phyloP scores from a whole-genome alignment of 306 rosid genomes.

The Sophora flavescens region DNA sequence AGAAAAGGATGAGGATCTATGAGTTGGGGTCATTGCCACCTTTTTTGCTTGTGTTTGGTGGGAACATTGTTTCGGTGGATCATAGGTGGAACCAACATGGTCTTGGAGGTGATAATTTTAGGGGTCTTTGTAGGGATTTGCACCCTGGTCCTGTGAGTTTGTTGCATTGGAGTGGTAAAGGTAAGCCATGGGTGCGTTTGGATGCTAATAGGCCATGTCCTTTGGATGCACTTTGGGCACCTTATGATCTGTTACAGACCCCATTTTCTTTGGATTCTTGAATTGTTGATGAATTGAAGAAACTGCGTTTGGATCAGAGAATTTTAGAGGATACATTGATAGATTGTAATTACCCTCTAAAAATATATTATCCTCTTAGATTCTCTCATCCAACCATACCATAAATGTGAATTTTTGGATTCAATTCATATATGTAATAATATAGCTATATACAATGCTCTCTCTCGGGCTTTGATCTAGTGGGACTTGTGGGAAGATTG shows the following conservation, averaged over 20 bases:
- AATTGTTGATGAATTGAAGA: neutral
- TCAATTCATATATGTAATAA: neutral
- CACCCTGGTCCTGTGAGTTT: constrained; percentile 93
- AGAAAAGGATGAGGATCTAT: constrained; percentile 86
- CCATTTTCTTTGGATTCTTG: constrained; percentile 86
- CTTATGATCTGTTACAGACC: constrained; percentile 81
- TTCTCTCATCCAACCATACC: too few relatives aligned
- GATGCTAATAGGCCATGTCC: constrained; percentile 93
- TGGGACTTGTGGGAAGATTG: neutral
- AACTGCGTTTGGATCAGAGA: too few relatives aligned
- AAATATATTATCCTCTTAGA: too few relatives aligned
- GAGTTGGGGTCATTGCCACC: constrained; percentile 90
- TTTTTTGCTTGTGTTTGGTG: constrained; percentile 82
- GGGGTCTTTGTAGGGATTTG: constrained; percentile 78
- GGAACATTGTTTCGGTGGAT: constrained; percentile 75
- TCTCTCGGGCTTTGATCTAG: neutral
- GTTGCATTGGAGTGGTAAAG: constrained; percentile 99
- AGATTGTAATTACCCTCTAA: too few relatives aligned
- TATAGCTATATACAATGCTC: constrained; percentile 9
- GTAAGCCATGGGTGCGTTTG: constrained; percentile 91
- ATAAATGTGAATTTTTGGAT: neutral
- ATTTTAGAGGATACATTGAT: too few relatives aligned
- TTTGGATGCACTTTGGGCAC: constrained; percentile 93
- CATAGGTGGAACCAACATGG: constrained; percentile 98
- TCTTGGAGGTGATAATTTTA: constrained; percentile 84